Evolutionary conservation across 495 filamentous ascomycete species (phyloP), one percentile per base, ranked within the genome.

Genomic region (Penicillium antarcticum): DNA sequence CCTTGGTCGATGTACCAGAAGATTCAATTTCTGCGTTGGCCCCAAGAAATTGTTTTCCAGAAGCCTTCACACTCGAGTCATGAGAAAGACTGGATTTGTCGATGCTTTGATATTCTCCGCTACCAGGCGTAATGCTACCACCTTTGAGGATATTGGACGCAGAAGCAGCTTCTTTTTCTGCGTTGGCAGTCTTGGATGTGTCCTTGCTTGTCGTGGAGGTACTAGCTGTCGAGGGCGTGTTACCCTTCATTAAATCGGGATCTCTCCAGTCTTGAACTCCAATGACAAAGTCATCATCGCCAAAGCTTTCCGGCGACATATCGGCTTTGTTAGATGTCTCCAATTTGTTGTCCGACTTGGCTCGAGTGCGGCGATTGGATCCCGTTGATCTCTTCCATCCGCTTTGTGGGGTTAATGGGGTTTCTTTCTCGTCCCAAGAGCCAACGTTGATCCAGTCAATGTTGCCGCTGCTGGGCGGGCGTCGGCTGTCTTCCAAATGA

Each of bases 261-360:
- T 95, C 91, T 48, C 90, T 83, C 91, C 91, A 95, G 57, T 96
- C 91, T 53, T 96, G 90, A 11, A 95, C 85, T 2, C 91, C 91
- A 63, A 95, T 96, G n/a, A 89, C 82, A 66, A 95, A 96, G 45
- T 80, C 84, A 68, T 92, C 89, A 7, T 71, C 76, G 36, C 76
- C 65, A 26, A 56, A 63, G 34, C 48, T 45, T 26, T 60, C 61
- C 12, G 58, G 39, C 16, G 49, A 41, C 11, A 63, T 44, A 7
- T 61, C 59, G 10, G 58, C 51, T 32, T 53, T 57, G 45, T 67
- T 7, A 29, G 26, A 57, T 45, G 56, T 26, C 48, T 42, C 39
- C 35, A 62, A 18, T 7, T 33, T 40, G 26, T 45, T 44, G 12
- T 56, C 54, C 2, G 26, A 7, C 36, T 63, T 66, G 44, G 24